These are phyloP conservation scores for Lupinus albus DNA, from an alignment of 306 rosid genomes.

Conservation along the genomic window DNA sequence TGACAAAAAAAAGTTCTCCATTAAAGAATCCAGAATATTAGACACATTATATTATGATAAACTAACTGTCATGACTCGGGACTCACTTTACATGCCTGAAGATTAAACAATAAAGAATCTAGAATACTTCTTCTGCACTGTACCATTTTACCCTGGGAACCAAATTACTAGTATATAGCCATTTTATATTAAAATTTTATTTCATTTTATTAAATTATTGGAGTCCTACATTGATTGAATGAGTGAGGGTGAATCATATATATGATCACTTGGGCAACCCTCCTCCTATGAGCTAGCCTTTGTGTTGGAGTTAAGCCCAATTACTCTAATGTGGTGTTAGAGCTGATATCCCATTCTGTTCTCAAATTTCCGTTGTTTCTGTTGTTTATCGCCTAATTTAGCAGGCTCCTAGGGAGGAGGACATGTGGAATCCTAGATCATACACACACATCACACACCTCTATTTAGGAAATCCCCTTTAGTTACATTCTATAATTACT, in stretches of 20 bases:
- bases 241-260: no score
- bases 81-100: slow-evolving; percentile 3
- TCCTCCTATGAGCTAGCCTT: no score
- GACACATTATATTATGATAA: slow-evolving; percentile 9
- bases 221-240: no score
- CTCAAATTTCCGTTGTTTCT: no score
- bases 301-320: no score
- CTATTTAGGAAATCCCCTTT: slow-evolving; percentile 1
- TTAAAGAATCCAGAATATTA: slow-evolving; percentile 3
- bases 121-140: not conserved
- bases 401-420: no score
- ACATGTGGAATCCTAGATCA: no score
- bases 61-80: not conserved
- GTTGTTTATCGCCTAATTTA: no score
- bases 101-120: slow-evolving; percentile 20
- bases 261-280: no score
- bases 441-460: not conserved
- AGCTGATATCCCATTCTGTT: no score
- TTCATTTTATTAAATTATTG: no score
- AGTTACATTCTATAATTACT: not conserved
- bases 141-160: slow-evolving; percentile 14
- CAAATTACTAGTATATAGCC: not conserved
- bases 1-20: not conserved
- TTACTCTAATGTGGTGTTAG: no score
- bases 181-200: not conserved